A percentile compares a stretch with the other conserved stretches of the same genome.
Evolutionary conservation across 1,139 yeast species (phyloP).

Genomic region (Pichia sorboxylosa): DNA sequence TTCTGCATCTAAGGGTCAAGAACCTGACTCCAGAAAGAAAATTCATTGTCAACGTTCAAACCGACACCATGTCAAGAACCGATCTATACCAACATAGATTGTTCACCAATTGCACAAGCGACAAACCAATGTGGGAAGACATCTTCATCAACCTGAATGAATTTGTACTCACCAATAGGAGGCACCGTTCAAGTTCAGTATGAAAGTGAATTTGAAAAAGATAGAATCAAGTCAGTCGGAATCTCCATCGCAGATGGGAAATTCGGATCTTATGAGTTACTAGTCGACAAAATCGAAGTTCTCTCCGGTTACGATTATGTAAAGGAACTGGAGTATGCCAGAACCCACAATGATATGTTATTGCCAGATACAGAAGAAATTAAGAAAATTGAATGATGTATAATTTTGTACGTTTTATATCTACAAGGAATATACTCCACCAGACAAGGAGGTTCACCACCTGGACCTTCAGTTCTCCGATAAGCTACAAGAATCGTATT

Average conservation of each 20-base stretch:
- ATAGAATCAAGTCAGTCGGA: conserved; percentile 63
- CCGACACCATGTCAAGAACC: conserved; percentile 66
- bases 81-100: conserved; percentile 77
- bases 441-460: too few species aligned
- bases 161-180: conserved; percentile 70
- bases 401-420: too few species aligned
- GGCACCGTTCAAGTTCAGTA: conserved; percentile 63
- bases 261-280: conserved; percentile 63
- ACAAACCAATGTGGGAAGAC: conserved; percentile 49
- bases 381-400: too few species aligned
- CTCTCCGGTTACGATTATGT: conserved; percentile 44
- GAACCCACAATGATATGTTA: conserved; percentile 12
- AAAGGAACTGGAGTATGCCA: conserved; percentile 27
- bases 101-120: conserved; percentile 32
- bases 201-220: conserved; percentile 45
- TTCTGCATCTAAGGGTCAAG: conserved; percentile 53
- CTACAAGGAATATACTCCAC: too few species aligned
- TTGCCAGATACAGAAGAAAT: conserved; percentile 2
- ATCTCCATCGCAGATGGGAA: conserved; percentile 70
- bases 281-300: conserved; percentile 65
- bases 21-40: conserved; percentile 32
- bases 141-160: conserved; percentile 67
- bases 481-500: too few species aligned
- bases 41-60: conserved; percentile 70
- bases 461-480: too few species aligned